Percentiles rank a stretch among this genome's conserved stretches.
Conservation (phyloP, 2,329 filamentous ascomycete species). For the Colletotrichum siamense region DNA sequence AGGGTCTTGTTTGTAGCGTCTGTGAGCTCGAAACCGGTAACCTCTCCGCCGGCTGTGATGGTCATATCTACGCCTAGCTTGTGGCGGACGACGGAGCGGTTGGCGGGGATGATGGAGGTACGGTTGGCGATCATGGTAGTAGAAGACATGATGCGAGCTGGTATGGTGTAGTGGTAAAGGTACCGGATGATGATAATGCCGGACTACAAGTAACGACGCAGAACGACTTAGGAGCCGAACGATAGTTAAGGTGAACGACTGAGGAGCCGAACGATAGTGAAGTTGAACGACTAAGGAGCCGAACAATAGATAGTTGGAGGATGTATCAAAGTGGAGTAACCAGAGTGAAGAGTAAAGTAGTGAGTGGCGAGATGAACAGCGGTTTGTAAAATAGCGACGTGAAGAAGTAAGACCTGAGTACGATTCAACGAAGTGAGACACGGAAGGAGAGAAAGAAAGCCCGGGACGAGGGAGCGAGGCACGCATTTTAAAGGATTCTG, state of each 20-base stretch:
- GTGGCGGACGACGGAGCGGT: background rate
- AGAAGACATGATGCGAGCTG: background rate
- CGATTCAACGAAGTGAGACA: background rate
- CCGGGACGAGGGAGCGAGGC: background rate
- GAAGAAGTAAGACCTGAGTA: background rate
- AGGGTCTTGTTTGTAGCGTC: background rate
- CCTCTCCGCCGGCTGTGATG: background rate
- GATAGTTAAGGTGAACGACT: no score
- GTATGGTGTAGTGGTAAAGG: background rate
- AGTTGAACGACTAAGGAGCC: no score
- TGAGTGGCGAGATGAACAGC: background rate
- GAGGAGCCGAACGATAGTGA: no score
- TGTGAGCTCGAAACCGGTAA: background rate
- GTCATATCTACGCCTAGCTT: rapidly evolving
- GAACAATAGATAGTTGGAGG: background rate
- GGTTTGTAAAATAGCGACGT: background rate
- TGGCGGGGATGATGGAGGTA: background rate
- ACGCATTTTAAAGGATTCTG: background rate
- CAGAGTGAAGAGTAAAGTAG: background rate
- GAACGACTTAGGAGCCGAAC: no score
- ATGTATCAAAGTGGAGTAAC: background rate
- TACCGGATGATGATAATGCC: no score
- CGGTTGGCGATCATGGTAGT: background rate
- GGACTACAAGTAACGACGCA: rapidly evolving
- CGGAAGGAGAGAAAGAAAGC: background rate